Percentiles rank a stretch among this genome's conserved stretches.
phyloP scores from a whole-genome alignment of 2,329 filamentous ascomycete genomes.

The Uncinocarpus reesii region DNA sequence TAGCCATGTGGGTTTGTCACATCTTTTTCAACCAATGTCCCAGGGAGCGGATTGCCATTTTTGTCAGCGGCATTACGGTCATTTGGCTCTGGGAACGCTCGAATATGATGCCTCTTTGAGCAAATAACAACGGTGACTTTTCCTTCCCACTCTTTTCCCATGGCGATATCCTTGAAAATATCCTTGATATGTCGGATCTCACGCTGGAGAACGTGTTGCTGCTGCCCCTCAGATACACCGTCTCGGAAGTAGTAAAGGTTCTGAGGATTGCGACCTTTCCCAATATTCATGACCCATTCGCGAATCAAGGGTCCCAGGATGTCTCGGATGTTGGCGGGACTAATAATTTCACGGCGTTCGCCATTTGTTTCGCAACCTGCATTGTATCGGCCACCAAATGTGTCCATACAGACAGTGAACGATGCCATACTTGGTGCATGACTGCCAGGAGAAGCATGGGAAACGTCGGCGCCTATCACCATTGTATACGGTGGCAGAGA shows the following conservation, averaged over 20 bases:
- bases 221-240: conserved; percentile 81
- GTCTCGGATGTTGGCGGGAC: conserved; percentile 51
- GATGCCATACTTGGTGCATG: conserved; percentile 68
- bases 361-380: conserved; percentile 77
- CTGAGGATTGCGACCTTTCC: conserved; percentile 48
- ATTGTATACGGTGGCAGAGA: conserved; percentile 48
- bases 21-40: conserved; percentile 76
- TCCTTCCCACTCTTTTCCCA: conserved; percentile 36
- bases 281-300: conserved; percentile 52
- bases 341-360: conserved; percentile 68
- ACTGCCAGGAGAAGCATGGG: conserved; percentile 64
- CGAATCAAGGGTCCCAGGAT: conserved; percentile 56
- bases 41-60: conserved; percentile 74
- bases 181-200: conserved; percentile 65
- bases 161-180: conserved; percentile 38
- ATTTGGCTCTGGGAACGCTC: conserved; percentile 66
- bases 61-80: conserved; percentile 49
- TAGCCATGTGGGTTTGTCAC: conserved; percentile 86
- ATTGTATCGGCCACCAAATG: conserved; percentile 60
- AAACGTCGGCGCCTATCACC: conserved; percentile 85
- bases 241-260: conserved; percentile 89
- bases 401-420: conserved; percentile 71
- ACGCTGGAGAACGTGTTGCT: conserved; percentile 63
- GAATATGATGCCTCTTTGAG: conserved; percentile 87
- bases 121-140: conserved; percentile 80